These are phyloP conservation scores for Zychaea mexicana DNA, from an alignment of 371 early-diverging fungal species.

Conservation along the genomic window DNA sequence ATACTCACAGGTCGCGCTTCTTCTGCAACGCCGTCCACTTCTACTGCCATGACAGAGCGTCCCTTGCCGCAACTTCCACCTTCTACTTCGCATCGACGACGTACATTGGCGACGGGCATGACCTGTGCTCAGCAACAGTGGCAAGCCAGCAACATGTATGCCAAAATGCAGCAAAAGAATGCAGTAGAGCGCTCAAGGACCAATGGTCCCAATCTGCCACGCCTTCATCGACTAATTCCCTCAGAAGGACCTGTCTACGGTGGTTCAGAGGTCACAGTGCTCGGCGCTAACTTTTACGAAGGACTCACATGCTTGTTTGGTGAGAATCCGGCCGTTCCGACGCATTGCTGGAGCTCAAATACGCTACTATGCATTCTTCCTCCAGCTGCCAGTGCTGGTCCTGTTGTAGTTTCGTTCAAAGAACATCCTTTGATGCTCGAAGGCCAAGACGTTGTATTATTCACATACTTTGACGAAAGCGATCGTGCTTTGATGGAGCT, in stretches of 20 bases:
- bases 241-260: slow-evolving; percentile 76
- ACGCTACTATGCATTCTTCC: slow-evolving; percentile 76
- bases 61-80: neutral
- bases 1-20: neutral
- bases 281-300: slow-evolving; percentile 68
- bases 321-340: slow-evolving; percentile 59
- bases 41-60: neutral
- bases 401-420: slow-evolving; percentile 69
- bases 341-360: slow-evolving; percentile 65
- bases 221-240: slow-evolving; percentile 60
- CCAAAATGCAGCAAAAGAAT: slow-evolving; percentile 36
- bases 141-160: slow-evolving; percentile 28
- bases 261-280: slow-evolving; percentile 71
- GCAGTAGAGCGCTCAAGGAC: slow-evolving; percentile 24
- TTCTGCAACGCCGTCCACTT: neutral
- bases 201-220: slow-evolving; percentile 26
- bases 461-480: slow-evolving; percentile 67
- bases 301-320: slow-evolving; percentile 74
- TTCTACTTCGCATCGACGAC: slow-evolving; percentile 1
- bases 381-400: slow-evolving; percentile 66
- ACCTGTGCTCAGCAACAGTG: slow-evolving; percentile 23
- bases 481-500: slow-evolving; percentile 79
- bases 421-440: slow-evolving; percentile 52
- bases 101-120: slow-evolving; percentile 2
- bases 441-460: slow-evolving; percentile 52